Evolutionary conservation across 495 filamentous ascomycete genomes (phyloP), one percentile per base, ranked within the genome.

Genomic region (Penicillium arizonense): DNA sequence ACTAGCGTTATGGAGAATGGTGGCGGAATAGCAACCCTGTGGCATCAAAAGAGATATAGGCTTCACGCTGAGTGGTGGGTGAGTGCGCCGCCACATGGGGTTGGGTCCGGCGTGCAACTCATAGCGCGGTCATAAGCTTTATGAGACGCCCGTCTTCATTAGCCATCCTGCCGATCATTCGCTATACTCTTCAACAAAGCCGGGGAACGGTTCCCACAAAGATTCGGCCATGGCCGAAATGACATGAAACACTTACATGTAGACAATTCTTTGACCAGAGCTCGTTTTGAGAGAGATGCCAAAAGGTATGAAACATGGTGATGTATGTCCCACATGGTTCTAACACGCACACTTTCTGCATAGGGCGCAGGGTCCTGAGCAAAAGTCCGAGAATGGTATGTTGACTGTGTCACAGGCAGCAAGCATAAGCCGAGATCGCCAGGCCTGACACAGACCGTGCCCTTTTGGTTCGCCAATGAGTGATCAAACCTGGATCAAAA

Each of bases 111-210:
- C 30, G 30, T 14, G 18, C 13, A 28, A 35, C 16, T 30, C 41
- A 40, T 57, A 51, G 51, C 38, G 40, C 52, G 16, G n/a, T 40
- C 53, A 50, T 63, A 60, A 62, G 56, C 62, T 60, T 58, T 45
- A 8, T 51, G 26, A 23, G 33, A 55, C 40, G 62, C 14, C 20
- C 47, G 57, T 65, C 56, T 11, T 60, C 59, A 65, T 65, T 60
- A 55, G 42, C 53, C 50, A 57, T 37, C 50, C 33, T 28, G 62
- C 51, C 53, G 59, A 65, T 65, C 62, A 36, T 32, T 23, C 20
- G 24, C 10, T 50, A 11, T 13, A 20, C 45, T 23, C 28, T 21
- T 26, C 16, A 21, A 26, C 11, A 34, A 16, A 45, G 14, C 14
- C 16, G 26, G 14, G 38, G 13, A 12, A 21, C 11, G 11, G 24